Base-by-base conservation (phyloP, 306 rosid genomes). In the Adenanthera pavonina region DNA sequence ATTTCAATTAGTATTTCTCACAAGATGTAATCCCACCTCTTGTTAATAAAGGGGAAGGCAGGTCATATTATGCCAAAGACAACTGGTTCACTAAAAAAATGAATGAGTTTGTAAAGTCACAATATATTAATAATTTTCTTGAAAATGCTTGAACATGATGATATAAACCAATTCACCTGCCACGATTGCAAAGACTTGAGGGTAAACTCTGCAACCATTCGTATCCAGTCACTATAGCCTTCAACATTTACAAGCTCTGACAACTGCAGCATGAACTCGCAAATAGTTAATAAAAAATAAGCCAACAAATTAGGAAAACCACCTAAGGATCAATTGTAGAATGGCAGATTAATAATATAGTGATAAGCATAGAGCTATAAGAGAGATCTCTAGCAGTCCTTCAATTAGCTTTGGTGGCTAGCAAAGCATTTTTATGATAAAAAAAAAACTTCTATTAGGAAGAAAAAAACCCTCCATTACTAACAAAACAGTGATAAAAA, bases 221-320 rank as follows among this genome's bases (percentile, higher is more conserved):
- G 99, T 62, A 95, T 95, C 99, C 99, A 95, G 79, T 95, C 99
- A 56, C 99, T 92, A 83, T 95, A 93, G 79, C 98, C 99, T 88
- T 95, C 99, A 83, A 93, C 97, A 47, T 89, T 92, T 78, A 95
- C 99, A 80, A 95, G 98, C 88, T 95, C 99, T 35, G 99, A 92
- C 87, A 95, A 84, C 99, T 81, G 88, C 83, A 84, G 56, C 86
- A 80, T 79, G 73, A 76, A 65, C 67, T 76, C 15, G 51, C 30
- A 84, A 89, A 77, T 77, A 76, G 80, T 76, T 72, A 60, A n/a
- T 36, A 19, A n/a, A 68, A 59, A 41, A 51, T 8, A 34, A 2
- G 7, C 34, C 25, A 34, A 12, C 68, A 61, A 60, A 61, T 61
- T 9, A 61, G 40, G 7, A 33, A 12, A 61, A 36, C 43, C 10